Evolutionary conservation across 1,139 yeast genomes (phyloP).

Genomic region (Yamadazyma mexicana): DNA sequence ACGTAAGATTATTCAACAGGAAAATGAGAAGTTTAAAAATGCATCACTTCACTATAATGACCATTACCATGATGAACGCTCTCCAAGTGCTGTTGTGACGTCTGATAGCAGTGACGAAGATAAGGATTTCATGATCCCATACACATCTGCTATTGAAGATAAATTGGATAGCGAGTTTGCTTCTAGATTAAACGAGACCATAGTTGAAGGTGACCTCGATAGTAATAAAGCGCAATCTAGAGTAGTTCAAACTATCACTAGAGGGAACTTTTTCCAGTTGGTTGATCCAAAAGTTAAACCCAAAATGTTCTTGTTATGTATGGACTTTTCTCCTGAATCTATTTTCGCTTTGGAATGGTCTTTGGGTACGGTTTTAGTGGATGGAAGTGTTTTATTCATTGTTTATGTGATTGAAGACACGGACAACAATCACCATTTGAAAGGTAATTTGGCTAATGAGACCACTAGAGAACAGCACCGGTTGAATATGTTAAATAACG

Average conservation of each 20-base stretch:
- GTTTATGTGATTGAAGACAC: slow-evolving; percentile 78
- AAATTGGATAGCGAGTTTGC: slow-evolving; percentile 67
- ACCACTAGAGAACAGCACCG: slow-evolving; percentile 51
- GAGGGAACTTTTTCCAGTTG: slow-evolving; percentile 66
- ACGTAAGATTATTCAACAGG: slow-evolving; percentile 49
- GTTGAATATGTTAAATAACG: slow-evolving; percentile 57
- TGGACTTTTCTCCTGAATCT: slow-evolving; percentile 85
- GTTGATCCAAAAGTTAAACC: slow-evolving; percentile 53
- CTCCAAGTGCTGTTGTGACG: slow-evolving; percentile 2
- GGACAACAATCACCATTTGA: slow-evolving; percentile 46
- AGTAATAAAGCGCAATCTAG: slow-evolving; percentile 56
- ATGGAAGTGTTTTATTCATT: slow-evolving; percentile 79
- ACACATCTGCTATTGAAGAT: slow-evolving; percentile 72
- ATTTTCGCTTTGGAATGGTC: slow-evolving; percentile 88
- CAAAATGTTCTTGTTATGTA: slow-evolving; percentile 71
- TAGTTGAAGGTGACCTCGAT: slow-evolving; percentile 62
- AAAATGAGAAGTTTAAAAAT: slow-evolving; percentile 29
- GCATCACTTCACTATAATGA: slow-evolving; percentile 1
- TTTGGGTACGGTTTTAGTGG: slow-evolving; percentile 81
- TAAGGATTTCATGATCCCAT: slow-evolving; percentile 54
- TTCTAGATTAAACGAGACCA: slow-evolving; percentile 55
- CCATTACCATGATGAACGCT: slow-evolving; percentile 2
- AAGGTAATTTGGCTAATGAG: slow-evolving; percentile 41
- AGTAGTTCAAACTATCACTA: slow-evolving; percentile 65
- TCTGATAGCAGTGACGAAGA: slow-evolving; percentile 15